Base-by-base conservation (phyloP, 2,329 filamentous ascomycete genomes). In the Sporothrix globosa region DNA sequence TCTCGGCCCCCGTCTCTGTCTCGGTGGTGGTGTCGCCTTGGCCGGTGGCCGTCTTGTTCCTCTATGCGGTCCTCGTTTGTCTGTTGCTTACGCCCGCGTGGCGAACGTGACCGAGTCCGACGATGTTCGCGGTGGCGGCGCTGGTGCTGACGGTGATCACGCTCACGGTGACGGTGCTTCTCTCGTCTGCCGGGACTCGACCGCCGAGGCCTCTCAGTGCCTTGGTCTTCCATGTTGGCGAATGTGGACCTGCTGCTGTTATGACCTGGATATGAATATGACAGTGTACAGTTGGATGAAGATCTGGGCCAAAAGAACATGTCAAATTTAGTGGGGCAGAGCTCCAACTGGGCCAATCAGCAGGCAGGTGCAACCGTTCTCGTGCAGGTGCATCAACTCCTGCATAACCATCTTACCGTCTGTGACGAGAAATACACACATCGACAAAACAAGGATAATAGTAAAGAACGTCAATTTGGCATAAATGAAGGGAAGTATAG, bases 21-120 rank as follows among this genome's bases (percentile, higher is more conserved):
- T 6, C 17, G 46, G 14, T 65, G 61, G 24, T 9, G 58, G 39
- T 27, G 61, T 13, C 24, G 44, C 44, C 17, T 34, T 27, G 48
- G 6, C 19, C 21, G 17, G 54, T 41, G 54, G 11, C 56, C 39
- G 19, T 44, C 34, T 48, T 21, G 19, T 14, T 65, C 14, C 3
- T 63, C 60, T 53, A n/a, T 65, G 41, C 14, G 41, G 44, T 34
- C 58, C 27, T 27, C 24, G 46, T 24, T 65, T 9, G 61, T 34
- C 44, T 65, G 50, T n/a, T 50, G 61, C 21, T 50, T 65, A 44
- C 34, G 61, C 11, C 24, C 14, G 46, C 61, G 44, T 21, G 61
- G 61, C 21, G 61, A 65, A 65, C 17, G 39, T 4, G 58, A 63
- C 13, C 19, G 39, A 7, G 30, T n/a, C 5, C 58, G 58, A 39